Conservation (phyloP, 768 basidiomycete genomes). For the Tricholoma sp. region DNA sequence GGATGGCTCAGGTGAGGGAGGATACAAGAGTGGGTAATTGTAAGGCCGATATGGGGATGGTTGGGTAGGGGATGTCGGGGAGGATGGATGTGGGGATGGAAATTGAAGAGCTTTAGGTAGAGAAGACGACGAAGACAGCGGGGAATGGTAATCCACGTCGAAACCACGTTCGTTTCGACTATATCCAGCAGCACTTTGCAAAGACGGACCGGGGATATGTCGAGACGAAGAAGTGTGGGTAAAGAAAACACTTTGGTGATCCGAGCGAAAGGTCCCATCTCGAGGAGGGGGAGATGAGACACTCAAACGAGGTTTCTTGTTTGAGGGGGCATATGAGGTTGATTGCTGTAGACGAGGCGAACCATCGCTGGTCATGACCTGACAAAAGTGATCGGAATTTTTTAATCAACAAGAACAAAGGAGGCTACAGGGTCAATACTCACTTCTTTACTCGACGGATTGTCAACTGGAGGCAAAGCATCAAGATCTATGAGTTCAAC, state of each 20-base stretch:
- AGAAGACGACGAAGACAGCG: not conserved
- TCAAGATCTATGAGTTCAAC: not conserved
- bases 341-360: not conserved
- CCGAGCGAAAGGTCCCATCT: not conserved
- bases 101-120: not conserved
- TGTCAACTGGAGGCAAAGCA: not conserved
- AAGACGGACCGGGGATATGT: not conserved
- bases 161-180: not conserved
- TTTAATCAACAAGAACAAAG: not conserved
- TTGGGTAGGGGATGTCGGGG: not conserved
- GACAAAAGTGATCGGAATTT: too few relatives aligned
- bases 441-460: not conserved
- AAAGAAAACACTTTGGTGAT: not conserved
- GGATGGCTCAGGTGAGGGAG: not conserved
- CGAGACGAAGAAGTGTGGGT: not conserved
- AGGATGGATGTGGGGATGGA: not conserved
- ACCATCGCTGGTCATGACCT: not conserved
- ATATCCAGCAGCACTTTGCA: not conserved
- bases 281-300: not conserved
- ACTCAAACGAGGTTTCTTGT: not conserved
- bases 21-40: not conserved
- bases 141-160: not conserved
- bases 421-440: not conserved
- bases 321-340: not conserved
- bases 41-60: not conserved